Base-by-base conservation (phyloP, 2,329 filamentous ascomycete species). In the Curvularia verruculosa region DNA sequence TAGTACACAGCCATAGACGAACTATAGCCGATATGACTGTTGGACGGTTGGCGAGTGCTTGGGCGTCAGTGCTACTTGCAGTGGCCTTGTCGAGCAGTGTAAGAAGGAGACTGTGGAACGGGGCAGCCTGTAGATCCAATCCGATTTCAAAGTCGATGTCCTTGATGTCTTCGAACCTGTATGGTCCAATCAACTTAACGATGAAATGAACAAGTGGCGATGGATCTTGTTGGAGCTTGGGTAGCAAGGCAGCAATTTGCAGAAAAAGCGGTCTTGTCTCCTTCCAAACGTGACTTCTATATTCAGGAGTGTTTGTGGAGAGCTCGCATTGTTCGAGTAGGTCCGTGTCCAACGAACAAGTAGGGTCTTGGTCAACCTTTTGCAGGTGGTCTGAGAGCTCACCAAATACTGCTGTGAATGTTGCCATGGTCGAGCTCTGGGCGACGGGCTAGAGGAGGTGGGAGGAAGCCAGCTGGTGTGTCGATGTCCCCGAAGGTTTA, bases 41-140 rank as follows among this genome's bases (percentile, higher is more conserved):
- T 7, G 83, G 80, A 58, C 83, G 80, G 15, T 82, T 82, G 13
- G 85, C 85, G 28, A 88, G 79, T 46, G 83, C 82, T 19, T 84
- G 85, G 21, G 84, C 83, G 75, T 87, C 83, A 43, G 79, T 80
- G 5, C 80, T 75, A 36, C 75, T 78, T 13, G 73, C 63, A 8
- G 81, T 79, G 3, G 85, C 85, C 66, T 87, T 88, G 34, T 78
- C 77, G 39, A 89, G 73, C 34, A 88, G 70, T 1, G 81, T 79
- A 8, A 88, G 75, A 48, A 83, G 82, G 21, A 87, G 75, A 5
- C 80, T 69, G 60, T 88, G 86, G 68, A 87, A 82, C 0, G 84
- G 74, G 4, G 59, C 64, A 3, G 81, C 73, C 65, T 78, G 66
- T 61, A 83, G 46, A 75, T 81, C 55, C 39, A 89, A 79, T 3